Base-by-base conservation (phyloP, 2,329 filamentous ascomycete species). In the Fusarium sp. region DNA sequence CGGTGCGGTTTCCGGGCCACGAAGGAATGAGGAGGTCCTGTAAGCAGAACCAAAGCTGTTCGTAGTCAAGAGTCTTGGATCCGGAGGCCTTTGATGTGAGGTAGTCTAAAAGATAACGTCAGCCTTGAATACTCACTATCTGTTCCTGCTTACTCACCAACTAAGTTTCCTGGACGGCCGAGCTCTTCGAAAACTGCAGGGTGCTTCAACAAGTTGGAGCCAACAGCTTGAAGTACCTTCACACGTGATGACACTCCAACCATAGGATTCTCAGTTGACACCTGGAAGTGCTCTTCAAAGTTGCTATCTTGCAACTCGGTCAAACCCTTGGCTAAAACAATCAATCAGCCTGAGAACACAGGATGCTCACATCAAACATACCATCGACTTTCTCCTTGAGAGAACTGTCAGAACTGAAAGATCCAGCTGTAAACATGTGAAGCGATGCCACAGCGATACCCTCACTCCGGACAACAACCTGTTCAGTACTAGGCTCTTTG, bases 1-100 rank as follows among this genome's bases (percentile, higher is more conserved):
- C 78, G 1, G 93, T 94, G 1, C 86, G 83, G 47, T 86, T 80
- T 11, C 81, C 80, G 3, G 86, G 86, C 86, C 86, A 88, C 2
- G 83, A 80, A 0, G 86, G 86, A 2, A 88, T 83, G 15, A 88
- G 79, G 1, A 86, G 75, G 2, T 67, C 77, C 60, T 88, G 86
- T 4, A 4, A 87, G 79, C 4, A 81, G 78, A 9, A 75, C 74
- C 86, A 86, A 86, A 10, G 79, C 59, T n/a, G 77, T 62, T 30
- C 67, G 3, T 69, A 69, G 10, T 38, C 46, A 0, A 69, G 7
- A 0, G 35, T 40, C 11, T 69, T 69, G 4, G 59, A 47, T 2
- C 28, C 65, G 0, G 65, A 52, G 9, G 58, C 60, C 11, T 57
- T 42, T 1, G 79, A 72, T 9, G 82, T 67, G 12, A 88, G 73